Conservation (phyloP, 208 protist species). For the Leishmania tropica region DNA sequence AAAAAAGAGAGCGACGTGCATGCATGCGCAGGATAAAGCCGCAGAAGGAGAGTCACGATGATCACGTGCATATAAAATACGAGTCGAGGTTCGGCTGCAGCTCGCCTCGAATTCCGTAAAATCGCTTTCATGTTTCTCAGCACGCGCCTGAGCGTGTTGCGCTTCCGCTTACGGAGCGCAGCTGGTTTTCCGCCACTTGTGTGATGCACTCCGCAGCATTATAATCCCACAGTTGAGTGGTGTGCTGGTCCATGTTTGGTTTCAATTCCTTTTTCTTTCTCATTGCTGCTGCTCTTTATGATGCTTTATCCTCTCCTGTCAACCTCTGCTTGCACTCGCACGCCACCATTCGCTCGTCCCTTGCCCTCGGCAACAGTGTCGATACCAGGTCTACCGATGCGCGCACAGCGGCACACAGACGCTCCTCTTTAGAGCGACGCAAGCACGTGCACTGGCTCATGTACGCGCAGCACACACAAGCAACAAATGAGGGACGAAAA, state of each 20-base stretch:
- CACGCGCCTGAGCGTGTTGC: not conserved
- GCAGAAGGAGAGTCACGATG: not conserved
- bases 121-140: not conserved
- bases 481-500: not conserved
- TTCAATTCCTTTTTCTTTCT: no score
- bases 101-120: not conserved
- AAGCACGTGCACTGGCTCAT: not conserved
- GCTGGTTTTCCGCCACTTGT: not conserved
- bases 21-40: not conserved
- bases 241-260: not conserved
- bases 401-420: not conserved
- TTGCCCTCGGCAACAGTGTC: slow-evolving; percentile 1
- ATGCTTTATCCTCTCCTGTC: not conserved
- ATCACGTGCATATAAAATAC: no score
- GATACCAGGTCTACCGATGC: not conserved
- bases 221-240: not conserved
- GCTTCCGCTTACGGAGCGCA: not conserved
- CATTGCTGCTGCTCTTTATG: not conserved
- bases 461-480: not conserved
- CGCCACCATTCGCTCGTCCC: slow-evolving; percentile 3
- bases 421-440: not conserved
- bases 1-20: not conserved
- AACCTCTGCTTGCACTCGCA: not conserved
- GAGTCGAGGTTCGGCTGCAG: not conserved
- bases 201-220: not conserved